These are phyloP conservation scores for Podospora appendiculata DNA, from an alignment of 495 filamentous ascomycete species.

Conservation along the genomic window DNA sequence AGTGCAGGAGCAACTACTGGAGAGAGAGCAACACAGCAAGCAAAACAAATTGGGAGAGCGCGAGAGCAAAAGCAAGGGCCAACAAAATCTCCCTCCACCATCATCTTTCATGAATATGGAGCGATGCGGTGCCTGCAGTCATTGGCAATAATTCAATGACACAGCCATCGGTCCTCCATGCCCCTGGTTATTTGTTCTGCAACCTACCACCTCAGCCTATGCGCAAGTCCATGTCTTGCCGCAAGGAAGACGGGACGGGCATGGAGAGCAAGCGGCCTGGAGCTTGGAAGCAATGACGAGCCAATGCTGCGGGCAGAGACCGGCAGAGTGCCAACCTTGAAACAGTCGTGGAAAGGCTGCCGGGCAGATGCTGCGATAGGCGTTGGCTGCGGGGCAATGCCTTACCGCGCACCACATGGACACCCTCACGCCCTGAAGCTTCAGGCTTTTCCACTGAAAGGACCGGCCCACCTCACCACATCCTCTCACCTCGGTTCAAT, in stretches of 20 bases:
- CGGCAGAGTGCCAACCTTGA: no score
- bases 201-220: neutral
- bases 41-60: constrained; percentile 5
- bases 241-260: neutral
- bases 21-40: constrained; percentile 7
- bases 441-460: no score
- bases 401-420: no score
- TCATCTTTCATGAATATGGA: constrained; percentile 5
- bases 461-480: no score
- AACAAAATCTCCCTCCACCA: neutral
- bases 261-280: no score
- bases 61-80: neutral
- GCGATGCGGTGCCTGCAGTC: constrained; percentile 6
- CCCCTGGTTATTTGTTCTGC: constrained; percentile 18
- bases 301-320: no score
- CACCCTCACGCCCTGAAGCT: no score
- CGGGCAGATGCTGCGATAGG: no score
- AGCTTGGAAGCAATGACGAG: no score
- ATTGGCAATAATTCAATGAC: constrained; percentile 20
- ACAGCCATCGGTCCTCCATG: constrained; percentile 8
- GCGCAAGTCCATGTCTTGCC: constrained; percentile 9
- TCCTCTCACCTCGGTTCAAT: no score
- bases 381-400: no score
- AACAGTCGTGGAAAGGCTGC: no score
- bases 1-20: constrained; percentile 6